Conservation (phyloP, 805 yeast genomes). For the Myxozyma neotropica region DNA sequence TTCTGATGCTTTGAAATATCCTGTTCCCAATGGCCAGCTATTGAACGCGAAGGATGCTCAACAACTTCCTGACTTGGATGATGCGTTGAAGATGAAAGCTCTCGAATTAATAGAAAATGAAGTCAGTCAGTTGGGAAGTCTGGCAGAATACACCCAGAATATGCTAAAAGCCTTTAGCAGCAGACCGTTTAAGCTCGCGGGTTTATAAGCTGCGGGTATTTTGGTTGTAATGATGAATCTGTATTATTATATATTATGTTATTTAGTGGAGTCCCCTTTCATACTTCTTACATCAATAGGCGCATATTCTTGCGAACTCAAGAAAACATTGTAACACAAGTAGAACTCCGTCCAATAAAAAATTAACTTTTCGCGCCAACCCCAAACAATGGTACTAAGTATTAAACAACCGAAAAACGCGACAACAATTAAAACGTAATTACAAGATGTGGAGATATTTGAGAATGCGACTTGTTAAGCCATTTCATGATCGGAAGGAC, state of each 20-base stretch:
- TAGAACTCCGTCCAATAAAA: background rate
- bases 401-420: background rate
- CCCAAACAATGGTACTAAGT: background rate
- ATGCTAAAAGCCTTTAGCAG: slow-evolving; percentile 9
- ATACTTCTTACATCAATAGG: no score
- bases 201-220: slow-evolving; percentile 7
- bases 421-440: no score
- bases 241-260: no score
- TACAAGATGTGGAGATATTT: no score
- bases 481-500: background rate
- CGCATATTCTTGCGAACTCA: no score
- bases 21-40: slow-evolving; percentile 4
- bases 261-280: no score
- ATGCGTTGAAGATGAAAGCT: slow-evolving; percentile 19
- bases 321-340: background rate
- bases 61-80: slow-evolving; percentile 36
- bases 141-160: slow-evolving; percentile 14
- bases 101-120: slow-evolving; percentile 29
- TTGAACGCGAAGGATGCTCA: slow-evolving; percentile 21
- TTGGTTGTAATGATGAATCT: no score
- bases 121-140: slow-evolving; percentile 4
- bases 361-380: background rate
- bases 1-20: slow-evolving; percentile 40
- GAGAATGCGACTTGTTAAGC: background rate
- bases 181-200: slow-evolving; percentile 17